Evolutionary conservation across 2,329 filamentous ascomycete species (phyloP), one percentile per base, ranked within the genome.

Genomic region (Sporothrix humicola): DNA sequence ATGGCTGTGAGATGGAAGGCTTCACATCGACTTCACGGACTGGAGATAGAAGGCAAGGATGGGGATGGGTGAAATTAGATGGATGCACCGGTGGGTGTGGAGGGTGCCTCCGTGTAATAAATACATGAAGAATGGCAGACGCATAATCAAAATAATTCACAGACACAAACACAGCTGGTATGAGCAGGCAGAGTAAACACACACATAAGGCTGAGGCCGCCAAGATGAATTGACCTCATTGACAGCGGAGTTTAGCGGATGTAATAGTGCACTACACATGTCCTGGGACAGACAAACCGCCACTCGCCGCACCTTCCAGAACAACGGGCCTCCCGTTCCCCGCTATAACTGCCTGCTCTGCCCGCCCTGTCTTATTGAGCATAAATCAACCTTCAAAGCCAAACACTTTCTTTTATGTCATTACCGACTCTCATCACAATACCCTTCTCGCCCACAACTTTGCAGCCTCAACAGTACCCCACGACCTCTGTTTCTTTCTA

Each of bases 231-330:
- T 59, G 44, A 8, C 3, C 63, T 17, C 61, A 13, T 48, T 20
- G 23, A 44, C 23, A 26, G 48, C 17, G 48, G 37, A 70, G 13
- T 58, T 70, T 70, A 46, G 68, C 68, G 68, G 68, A 9, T 70
- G 52, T 10, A 48, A 54, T 56, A 23, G 56, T 13, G 31, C 31
- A 37, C 31, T 37, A 7, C 7, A 37, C 31, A 37, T 37, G 44
- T 9, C 42, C 12, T 50, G 42, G 10, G 2, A 66, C 63, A 48
- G 42, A 66, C 44, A 71, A 71, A 23, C 69, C 69, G 69, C 69
- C 69, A 71, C 69, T 52, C 54, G 56, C 54, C 37, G 69, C 69
- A 71, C 54, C 52, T 71, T 59, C 69, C 54, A 61, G 69, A 71
- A 71, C 42, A n/a, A 42, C 37, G n/a, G 52, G 15, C 17, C 7